phyloP scores from a whole-genome alignment of 805 yeast species.

The Ogataea pignaliae region DNA sequence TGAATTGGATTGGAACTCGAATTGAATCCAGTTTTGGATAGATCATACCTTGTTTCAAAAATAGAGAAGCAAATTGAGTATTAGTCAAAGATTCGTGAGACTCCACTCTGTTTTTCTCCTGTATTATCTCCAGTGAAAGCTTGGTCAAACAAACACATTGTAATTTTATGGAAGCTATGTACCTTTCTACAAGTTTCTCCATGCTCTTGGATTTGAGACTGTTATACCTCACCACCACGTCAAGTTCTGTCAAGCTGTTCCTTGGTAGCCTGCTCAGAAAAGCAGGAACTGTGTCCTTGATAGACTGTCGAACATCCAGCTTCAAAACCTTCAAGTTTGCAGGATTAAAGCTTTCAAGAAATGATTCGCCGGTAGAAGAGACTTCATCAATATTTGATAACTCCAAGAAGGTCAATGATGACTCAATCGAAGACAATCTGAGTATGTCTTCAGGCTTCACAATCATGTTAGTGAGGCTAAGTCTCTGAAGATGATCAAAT shows the following conservation, averaged over 20 bases:
- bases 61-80: conserved; percentile 14
- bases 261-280: conserved; percentile 11
- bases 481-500: conserved; percentile 2
- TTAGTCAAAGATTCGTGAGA: conserved; percentile 15
- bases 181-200: conserved; percentile 11
- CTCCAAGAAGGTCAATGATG: conserved; percentile 12
- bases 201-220: conserved; percentile 11
- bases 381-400: conserved; percentile 12
- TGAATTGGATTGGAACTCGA: conserved; percentile 35
- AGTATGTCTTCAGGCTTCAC: conserved; percentile 5
- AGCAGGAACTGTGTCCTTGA: conserved; percentile 14
- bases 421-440: conserved; percentile 4
- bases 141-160: conserved; percentile 17
- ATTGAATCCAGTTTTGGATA: conserved; percentile 32
- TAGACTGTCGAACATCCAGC: conserved; percentile 20
- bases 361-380: conserved; percentile 7
- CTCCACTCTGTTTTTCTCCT: conserved; percentile 18
- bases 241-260: conserved; percentile 21
- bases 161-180: conserved; percentile 11
- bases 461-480: conserved; percentile 10
- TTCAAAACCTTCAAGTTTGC: conserved; percentile 6
- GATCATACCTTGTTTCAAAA: conserved; percentile 1
- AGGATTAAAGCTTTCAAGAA: conserved; percentile 12
- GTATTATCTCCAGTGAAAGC: conserved; percentile 21
- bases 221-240: conserved; percentile 20